Base-by-base conservation (phyloP, 2,329 filamentous ascomycete genomes). In the Colletotrichum sp. region DNA sequence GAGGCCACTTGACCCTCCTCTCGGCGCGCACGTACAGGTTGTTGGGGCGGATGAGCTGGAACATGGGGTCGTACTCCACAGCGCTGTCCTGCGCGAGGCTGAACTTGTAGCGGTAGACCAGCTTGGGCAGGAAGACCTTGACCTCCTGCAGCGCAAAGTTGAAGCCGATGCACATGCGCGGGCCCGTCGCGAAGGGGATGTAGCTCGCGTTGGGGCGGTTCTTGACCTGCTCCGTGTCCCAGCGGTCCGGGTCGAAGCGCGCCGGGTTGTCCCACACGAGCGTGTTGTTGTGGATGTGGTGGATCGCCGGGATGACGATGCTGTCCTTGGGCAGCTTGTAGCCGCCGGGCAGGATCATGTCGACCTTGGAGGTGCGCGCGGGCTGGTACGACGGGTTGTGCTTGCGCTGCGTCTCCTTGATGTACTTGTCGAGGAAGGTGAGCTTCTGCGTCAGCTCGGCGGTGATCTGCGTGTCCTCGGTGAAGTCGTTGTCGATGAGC, bases 351-450 rank as follows among this genome's bases (percentile, higher is more conserved):
- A 93, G 82, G 30, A 93, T 85, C 72, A 91, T 82, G 79, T 93
- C 91, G 5, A 83, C 83, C 76, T 88, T 89, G 4, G 91, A 84
- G 2, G 89, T 93, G 34, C 92, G 89, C 2, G 85, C 91, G 0
- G 92, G 90, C 78, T 93, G 91, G 83, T 89, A 93, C 0, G 90
- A 90, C 0, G 91, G 89, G 82, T 91, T 92, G 83, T 93, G 91
- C 5, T 85, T 85, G 4, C 91, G 87, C 80, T 91, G 90, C 1
- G 87, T 91, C 80, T 93, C 91, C 81, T 93, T 92, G 85, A 93
- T 83, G 81, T 88, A 91, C 63, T 88, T 87, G 80, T 92, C 90
- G 10, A 91, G 85, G 82, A 89, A 92, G 3, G 83, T 79, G 8
- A 93, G 85, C 59, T 85, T 82, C 67, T 87, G 83, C 4, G 87